These are phyloP conservation scores for Penicillium bialowiezense DNA, from an alignment of 495 filamentous ascomycete genomes.

Conservation along the genomic window DNA sequence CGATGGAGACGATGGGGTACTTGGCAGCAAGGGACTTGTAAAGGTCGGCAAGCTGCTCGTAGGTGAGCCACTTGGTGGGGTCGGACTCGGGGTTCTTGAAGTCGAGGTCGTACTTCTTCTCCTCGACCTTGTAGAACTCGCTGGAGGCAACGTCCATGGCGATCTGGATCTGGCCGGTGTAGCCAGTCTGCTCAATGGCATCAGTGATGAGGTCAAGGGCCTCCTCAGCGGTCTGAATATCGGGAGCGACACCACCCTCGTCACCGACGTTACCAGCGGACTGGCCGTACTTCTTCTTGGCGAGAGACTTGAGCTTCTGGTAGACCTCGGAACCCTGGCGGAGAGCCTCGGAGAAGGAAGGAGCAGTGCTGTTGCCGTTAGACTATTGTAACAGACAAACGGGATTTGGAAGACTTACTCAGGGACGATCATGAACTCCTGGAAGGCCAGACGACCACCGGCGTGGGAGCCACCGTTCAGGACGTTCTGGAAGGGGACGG, in stretches of 20 bases:
- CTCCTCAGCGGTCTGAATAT: conserved; percentile 96
- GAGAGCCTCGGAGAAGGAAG: conserved; percentile 91
- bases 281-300: conserved; percentile 99
- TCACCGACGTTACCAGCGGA: conserved; percentile 98
- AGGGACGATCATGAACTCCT: conserved; percentile 99
- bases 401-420: conserved; percentile 48
- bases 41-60: conserved; percentile 93
- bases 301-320: conserved; percentile 93
- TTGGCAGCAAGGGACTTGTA: conserved; percentile 86
- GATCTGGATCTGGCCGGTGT: conserved; percentile 92
- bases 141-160: conserved; percentile 99
- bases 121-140: conserved; percentile 98
- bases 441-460: conserved; percentile 97
- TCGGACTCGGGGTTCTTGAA: conserved; percentile 94
- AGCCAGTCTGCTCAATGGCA: conserved; percentile 90
- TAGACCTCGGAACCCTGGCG: conserved; percentile 96
- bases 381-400: not conserved
- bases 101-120: conserved; percentile 99
- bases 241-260: conserved; percentile 98
- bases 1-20: conserved; percentile 92
- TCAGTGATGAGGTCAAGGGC: conserved; percentile 95
- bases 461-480: conserved; percentile 99
- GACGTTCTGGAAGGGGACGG: conserved; percentile 99
- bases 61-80: conserved; percentile 93
- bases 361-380: conserved; percentile 52